These are phyloP conservation scores for Parmelia sp. DNA, from an alignment of 495 filamentous ascomycete genomes.

Conservation along the genomic window DNA sequence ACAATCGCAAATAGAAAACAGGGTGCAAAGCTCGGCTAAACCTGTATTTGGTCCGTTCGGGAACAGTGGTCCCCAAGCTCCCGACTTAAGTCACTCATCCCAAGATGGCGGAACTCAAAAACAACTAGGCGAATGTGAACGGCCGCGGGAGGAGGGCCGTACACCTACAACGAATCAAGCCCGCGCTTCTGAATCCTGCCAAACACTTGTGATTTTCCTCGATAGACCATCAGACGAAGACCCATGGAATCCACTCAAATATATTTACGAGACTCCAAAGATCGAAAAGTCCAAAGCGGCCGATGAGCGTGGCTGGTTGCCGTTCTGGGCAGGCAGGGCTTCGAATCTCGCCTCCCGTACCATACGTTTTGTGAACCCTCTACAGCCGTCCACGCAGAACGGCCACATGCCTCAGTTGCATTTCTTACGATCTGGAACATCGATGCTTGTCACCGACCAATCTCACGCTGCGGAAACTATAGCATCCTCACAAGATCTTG, in stretches of 20 bases:
- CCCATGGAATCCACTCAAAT: background rate
- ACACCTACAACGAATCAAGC: background rate
- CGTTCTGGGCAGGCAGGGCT: background rate
- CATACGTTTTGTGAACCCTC: background rate
- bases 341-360: background rate
- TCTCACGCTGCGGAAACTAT: background rate
- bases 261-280: background rate
- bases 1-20: background rate
- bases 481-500: background rate
- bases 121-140: background rate
- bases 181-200: too few relatives aligned
- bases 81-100: background rate
- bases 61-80: background rate
- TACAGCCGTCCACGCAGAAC: background rate
- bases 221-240: background rate
- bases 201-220: background rate
- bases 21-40: background rate
- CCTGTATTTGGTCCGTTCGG: background rate
- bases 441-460: background rate
- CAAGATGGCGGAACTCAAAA: background rate
- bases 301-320: background rate
- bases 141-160: background rate
- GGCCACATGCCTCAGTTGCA: background rate
- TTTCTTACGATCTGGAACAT: constrained; percentile 2
- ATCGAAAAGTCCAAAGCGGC: background rate